phyloP scores from a whole-genome alignment of 768 basidiomycete genomes.

The Leccinum uliginosum region DNA sequence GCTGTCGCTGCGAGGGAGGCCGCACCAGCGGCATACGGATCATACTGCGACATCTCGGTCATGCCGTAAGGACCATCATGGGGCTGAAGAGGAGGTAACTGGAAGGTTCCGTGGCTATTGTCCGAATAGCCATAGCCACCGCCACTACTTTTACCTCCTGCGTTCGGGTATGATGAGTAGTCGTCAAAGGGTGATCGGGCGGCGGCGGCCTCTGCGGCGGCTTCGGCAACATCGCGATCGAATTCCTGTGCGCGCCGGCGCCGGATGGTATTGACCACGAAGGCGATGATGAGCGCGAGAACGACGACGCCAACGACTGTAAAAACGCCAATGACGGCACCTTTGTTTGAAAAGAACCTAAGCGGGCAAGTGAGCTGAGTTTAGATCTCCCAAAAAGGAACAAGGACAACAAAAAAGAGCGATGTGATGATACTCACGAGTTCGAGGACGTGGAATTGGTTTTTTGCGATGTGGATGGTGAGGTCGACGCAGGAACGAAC shows the following conservation, averaged over 20 bases:
- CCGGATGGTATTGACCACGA: constrained; percentile 50
- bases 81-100: constrained; percentile 40
- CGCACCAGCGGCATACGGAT: constrained; percentile 30
- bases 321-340: constrained; percentile 70
- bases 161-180: constrained; percentile 28
- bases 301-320: constrained; percentile 63
- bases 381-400: not conserved
- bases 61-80: constrained; percentile 46
- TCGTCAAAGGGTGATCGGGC: constrained; percentile 52
- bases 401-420: not conserved
- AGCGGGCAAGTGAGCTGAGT: not conserved
- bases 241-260: constrained; percentile 61
- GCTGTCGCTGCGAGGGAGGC: constrained; percentile 19
- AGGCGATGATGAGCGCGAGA: constrained; percentile 44
- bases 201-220: constrained; percentile 60
- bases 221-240: constrained; percentile 71
- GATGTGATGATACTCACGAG: constrained; percentile 25
- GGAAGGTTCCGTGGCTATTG: constrained; percentile 54
- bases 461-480: not conserved
- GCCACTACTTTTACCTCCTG: constrained; percentile 17
- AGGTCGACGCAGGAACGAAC: not conserved
- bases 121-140: constrained; percentile 41
- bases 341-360: constrained; percentile 71
- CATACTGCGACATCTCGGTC: constrained; percentile 43
- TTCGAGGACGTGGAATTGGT: constrained; percentile 8